Conservation (phyloP, 2,329 filamentous ascomycete species). For the Cadophora sp. region DNA sequence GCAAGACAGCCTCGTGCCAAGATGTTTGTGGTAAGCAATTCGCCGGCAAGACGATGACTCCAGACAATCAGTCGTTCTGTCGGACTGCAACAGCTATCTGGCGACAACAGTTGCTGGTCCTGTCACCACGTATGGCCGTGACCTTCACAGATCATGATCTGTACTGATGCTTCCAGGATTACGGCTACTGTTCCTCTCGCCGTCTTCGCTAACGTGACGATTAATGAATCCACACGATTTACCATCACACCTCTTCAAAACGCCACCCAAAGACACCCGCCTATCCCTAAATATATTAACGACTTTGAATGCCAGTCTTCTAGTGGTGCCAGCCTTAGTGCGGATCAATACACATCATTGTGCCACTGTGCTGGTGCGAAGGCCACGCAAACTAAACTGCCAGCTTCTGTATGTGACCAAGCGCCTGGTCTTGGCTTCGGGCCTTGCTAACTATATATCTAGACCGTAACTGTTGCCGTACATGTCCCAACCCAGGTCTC, state of each 20-base stretch:
- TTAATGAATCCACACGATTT: not conserved
- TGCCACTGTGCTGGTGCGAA: slow-evolving; percentile 5
- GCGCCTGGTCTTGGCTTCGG: not conserved
- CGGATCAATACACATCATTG: not conserved
- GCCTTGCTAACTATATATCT: not conserved
- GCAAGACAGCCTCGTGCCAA: slow-evolving; percentile 9
- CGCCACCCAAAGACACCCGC: not conserved
- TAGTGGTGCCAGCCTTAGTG: not conserved
- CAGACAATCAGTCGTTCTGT: slow-evolving; percentile 9
- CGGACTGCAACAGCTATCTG: slow-evolving; percentile 4
- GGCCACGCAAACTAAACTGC: not conserved
- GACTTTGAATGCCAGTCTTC: not conserved
- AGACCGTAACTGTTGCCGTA: slow-evolving; percentile 14
- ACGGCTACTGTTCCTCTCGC: slow-evolving; percentile 7
- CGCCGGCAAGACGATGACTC: slow-evolving; percentile 12
- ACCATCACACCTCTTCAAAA: slow-evolving; percentile 10
- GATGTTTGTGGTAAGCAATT: slow-evolving; percentile 9
- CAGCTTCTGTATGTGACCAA: slow-evolving; percentile 1
- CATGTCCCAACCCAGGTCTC: not conserved
- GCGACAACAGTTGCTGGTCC: not conserved
- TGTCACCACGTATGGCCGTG: not conserved
- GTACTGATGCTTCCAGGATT: not conserved
- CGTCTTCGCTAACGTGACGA: slow-evolving; percentile 5
- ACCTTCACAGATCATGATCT: not conserved
- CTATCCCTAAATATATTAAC: not conserved